phyloP scores from a whole-genome alignment of 768 basidiomycete species.

The Galerina sulciceps region DNA sequence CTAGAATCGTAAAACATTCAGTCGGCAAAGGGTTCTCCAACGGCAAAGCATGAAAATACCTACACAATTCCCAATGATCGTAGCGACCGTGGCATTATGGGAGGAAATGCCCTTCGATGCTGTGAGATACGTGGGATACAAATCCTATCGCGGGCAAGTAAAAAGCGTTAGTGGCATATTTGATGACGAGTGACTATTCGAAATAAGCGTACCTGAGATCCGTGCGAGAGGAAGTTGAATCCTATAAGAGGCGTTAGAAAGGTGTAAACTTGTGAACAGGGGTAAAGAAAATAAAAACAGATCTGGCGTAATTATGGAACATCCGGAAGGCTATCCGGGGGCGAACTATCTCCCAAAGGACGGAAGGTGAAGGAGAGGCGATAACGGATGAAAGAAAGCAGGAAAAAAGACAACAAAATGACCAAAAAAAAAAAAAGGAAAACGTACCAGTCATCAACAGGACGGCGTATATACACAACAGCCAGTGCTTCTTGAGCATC shows the following conservation, averaged over 20 bases:
- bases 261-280: background rate
- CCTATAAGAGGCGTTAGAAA: constrained; percentile 35
- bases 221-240: constrained; percentile 81
- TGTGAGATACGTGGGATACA: constrained; percentile 82
- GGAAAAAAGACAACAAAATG: no score
- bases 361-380: background rate
- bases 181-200: background rate
- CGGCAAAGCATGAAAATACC: constrained; percentile 17
- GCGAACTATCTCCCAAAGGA: background rate
- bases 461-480: constrained; percentile 81
- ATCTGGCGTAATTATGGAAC: background rate
- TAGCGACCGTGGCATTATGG: constrained; percentile 68
- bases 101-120: constrained; percentile 62
- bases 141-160: constrained; percentile 43
- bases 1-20: constrained; percentile 20
- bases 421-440: background rate
- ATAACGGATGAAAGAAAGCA: background rate
- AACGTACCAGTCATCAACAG: constrained; percentile 72
- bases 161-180: background rate
- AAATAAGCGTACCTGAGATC: constrained; percentile 52
- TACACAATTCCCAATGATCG: constrained; percentile 79
- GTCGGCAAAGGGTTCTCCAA: background rate
- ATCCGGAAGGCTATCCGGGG: background rate
- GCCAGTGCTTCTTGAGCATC: constrained; percentile 86
- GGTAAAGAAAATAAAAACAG: background rate